phyloP scores from a whole-genome alignment of 805 yeast genomes.

The Teunomyces barrocoloradensis region DNA sequence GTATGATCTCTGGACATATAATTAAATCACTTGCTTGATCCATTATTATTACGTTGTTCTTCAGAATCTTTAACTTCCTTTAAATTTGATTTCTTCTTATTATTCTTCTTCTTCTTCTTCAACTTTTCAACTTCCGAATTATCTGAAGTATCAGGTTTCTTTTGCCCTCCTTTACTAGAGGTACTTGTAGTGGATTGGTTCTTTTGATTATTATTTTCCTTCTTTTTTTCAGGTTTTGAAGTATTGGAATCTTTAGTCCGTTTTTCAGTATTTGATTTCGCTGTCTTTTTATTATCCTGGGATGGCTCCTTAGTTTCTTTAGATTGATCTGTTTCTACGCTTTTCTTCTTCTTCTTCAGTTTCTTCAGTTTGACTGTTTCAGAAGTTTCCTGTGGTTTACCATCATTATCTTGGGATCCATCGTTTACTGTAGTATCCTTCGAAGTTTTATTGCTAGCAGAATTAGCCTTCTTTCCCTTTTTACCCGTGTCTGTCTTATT shows the following conservation, averaged over 20 bases:
- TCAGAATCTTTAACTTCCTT: not conserved
- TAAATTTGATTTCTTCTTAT: not conserved
- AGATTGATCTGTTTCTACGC: not conserved
- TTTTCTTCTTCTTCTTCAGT: not conserved
- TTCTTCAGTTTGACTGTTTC: not conserved
- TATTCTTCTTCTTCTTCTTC: not conserved
- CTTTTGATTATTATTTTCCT: not conserved
- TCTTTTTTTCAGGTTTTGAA: constrained; percentile 5
- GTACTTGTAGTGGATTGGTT: not conserved
- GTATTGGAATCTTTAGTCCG: not conserved
- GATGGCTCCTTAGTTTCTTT: not conserved
- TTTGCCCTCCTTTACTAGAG: constrained; percentile 1
- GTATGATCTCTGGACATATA: no score
- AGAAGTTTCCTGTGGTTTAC: not conserved
- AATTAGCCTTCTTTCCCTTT: constrained; percentile 7
- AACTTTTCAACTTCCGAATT: not conserved
- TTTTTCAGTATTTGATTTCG: not conserved
- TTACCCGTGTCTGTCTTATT: constrained; percentile 10
- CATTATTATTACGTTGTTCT: not conserved
- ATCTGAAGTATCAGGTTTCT: not conserved
- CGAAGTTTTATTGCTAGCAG: not conserved
- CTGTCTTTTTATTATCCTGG: not conserved
- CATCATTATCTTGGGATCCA: not conserved
- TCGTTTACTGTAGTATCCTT: not conserved
- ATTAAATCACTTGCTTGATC: no score